Evolutionary conservation across 805 yeast species (phyloP), one percentile per base, ranked within the genome.

Genomic region (Teunomyces gatunensis): DNA sequence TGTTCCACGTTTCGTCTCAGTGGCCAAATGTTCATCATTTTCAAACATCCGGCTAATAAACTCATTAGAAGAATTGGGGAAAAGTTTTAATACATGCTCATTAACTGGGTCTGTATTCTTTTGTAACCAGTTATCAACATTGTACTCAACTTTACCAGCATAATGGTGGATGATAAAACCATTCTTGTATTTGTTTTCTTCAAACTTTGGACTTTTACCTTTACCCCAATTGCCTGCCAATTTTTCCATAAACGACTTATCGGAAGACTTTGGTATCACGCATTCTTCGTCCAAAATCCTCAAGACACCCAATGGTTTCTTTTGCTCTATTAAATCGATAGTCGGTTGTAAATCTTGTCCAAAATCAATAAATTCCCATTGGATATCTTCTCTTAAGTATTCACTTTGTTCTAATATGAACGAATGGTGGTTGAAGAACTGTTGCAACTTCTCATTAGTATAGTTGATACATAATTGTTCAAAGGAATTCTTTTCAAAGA

Each of bases 141-240:
- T 80, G 65, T 94, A 94, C 58, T 91, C 96, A n/a, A 94, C 99
- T 48, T 83, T 84, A 7, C 96, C 97, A 20, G 99, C 99, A 68
- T 94, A 94, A 68, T 94, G 99, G 49, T 86, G 84, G 17, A 94
- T 74, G 5, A 88, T 74, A 59, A 94, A 94, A 3, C 96, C 96
- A 55, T 79, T 81, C 49, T 84, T 77, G 39, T 84, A 75, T 55
- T 86, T 84, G 47, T 90, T 86, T 30, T 94, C 84, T 55, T 74
- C 80, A 64, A 86, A 94, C 60, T 86, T 72, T 13, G 59, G 51
- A 33, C 63, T 63, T 47, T 73, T 70, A 12, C 65, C 65, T 33
- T 59, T 59, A 41, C 77, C 85, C 80, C 95, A 86, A 46, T 82
- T 78, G 11, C 75, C 69, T 32, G 83, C 79, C 46, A 94, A 71